Conservation (phyloP, 2,329 filamentous ascomycete species). For the Xylariaceae sp. region DNA sequence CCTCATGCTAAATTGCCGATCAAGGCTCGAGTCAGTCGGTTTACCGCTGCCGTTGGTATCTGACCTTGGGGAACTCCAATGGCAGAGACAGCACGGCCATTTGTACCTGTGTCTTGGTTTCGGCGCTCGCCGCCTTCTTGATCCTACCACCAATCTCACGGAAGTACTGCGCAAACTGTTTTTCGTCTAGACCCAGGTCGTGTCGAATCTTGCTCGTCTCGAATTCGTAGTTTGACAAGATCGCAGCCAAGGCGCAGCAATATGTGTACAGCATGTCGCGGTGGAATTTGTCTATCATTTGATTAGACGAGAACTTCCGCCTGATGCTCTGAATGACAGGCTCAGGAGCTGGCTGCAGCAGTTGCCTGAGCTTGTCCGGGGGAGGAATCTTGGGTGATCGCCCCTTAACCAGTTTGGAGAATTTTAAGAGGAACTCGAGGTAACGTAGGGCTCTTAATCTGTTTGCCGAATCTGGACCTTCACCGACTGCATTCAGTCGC, state of each 20-base stretch:
- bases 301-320: constrained; percentile 61
- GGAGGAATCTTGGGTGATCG: constrained; percentile 51
- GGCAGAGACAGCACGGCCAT: constrained; percentile 72
- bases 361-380: constrained; percentile 55
- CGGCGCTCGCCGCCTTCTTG: constrained; percentile 55
- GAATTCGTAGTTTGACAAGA: constrained; percentile 68
- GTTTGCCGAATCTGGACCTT: constrained; percentile 48
- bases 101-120: constrained; percentile 49
- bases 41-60: constrained; percentile 26
- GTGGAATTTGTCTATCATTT: constrained; percentile 65
- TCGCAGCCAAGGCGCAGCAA: constrained; percentile 64
- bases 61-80: constrained; percentile 70
- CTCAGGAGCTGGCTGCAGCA: constrained; percentile 54
- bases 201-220: constrained; percentile 64
- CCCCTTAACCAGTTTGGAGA: constrained; percentile 45
- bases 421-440: constrained; percentile 51
- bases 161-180: constrained; percentile 66
- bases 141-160: constrained; percentile 69
- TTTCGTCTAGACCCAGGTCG: constrained; percentile 67
- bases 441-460: constrained; percentile 58
- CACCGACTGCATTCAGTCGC: constrained; percentile 51
- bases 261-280: constrained; percentile 68
- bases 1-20: not conserved
- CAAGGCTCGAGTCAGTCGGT: not conserved
- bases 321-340: constrained; percentile 61